Evolutionary conservation across 2,329 filamentous ascomycete species (phyloP).

Genomic region (Aspergillus ustus): DNA sequence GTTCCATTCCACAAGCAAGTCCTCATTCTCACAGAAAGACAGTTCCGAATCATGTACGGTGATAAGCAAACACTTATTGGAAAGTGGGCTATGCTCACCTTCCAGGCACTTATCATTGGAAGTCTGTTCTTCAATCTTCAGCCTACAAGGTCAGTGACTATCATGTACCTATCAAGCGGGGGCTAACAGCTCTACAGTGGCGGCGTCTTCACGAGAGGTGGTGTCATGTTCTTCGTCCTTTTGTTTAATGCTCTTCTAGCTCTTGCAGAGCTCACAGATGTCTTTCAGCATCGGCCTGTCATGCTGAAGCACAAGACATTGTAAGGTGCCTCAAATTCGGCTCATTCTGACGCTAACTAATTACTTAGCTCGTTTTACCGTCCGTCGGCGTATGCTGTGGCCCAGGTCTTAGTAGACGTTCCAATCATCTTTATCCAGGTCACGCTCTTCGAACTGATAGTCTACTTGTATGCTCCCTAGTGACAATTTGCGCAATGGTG

Average conservation of each 20-base stretch:
- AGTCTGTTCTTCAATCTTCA: slow-evolving; percentile 61
- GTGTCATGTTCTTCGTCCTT: slow-evolving; percentile 65
- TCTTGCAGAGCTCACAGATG: slow-evolving; percentile 63
- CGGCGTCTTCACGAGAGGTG: slow-evolving; percentile 64
- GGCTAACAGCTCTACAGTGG: slow-evolving; percentile 35
- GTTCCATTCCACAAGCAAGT: slow-evolving; percentile 57
- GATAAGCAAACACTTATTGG: slow-evolving; percentile 56
- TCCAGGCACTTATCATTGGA: slow-evolving; percentile 52
- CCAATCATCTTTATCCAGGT: slow-evolving; percentile 64
- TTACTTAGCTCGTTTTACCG: slow-evolving; percentile 63
- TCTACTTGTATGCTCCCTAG: slow-evolving; percentile 56
- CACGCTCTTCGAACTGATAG: slow-evolving; percentile 62
- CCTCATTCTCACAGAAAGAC: slow-evolving; percentile 58
- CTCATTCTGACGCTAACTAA: slow-evolving; percentile 24
- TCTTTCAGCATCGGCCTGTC: slow-evolving; percentile 67
- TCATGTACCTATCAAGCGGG: no score
- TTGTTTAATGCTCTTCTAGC: slow-evolving; percentile 68
- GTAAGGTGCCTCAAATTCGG: slow-evolving; percentile 30
- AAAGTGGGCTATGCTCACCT: slow-evolving; percentile 56
- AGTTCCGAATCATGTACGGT: slow-evolving; percentile 59
- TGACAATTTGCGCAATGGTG: not conserved
- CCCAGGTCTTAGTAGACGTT: slow-evolving; percentile 62
- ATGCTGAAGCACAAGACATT: slow-evolving; percentile 73
- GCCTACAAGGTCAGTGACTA: slow-evolving; percentile 44
- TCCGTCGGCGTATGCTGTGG: slow-evolving; percentile 63